phyloP scores from a whole-genome alignment of 352 stramenopile species.

The Globisporangium camurandrum region DNA sequence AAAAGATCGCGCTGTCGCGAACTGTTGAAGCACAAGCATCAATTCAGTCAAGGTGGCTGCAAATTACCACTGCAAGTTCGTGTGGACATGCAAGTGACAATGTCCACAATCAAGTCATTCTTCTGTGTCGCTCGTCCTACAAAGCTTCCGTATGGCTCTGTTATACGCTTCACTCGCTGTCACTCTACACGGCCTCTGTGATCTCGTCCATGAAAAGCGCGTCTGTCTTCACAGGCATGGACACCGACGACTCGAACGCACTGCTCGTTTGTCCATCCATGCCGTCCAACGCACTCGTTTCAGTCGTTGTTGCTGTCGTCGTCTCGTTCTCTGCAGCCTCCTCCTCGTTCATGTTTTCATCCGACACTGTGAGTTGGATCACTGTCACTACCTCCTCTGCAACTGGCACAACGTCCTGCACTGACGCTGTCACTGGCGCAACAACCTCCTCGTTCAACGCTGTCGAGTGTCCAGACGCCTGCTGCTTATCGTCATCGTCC shows the following conservation, averaged over 20 bases:
- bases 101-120: background rate
- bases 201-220: constrained; percentile 54
- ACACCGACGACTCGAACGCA: constrained; percentile 6
- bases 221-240: constrained; percentile 42
- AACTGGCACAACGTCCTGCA: no score
- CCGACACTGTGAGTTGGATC: no score
- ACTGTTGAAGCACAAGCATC: no score
- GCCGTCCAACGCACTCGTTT: background rate
- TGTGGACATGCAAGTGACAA: background rate
- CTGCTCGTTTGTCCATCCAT: background rate
- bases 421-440: no score
- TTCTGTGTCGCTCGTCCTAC: background rate
- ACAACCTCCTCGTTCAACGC: no score
- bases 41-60: no score
- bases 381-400: no score
- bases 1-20: background rate
- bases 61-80: no score
- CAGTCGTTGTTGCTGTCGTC: background rate
- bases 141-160: background rate
- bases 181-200: constrained; percentile 33
- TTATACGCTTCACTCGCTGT: background rate
- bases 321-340: no score
- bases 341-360: no score
- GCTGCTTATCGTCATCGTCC: no score
- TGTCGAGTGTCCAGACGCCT: no score